phyloP scores from a whole-genome alignment of 2,329 filamentous ascomycete genomes.

The Blastomyces emzantsi region DNA sequence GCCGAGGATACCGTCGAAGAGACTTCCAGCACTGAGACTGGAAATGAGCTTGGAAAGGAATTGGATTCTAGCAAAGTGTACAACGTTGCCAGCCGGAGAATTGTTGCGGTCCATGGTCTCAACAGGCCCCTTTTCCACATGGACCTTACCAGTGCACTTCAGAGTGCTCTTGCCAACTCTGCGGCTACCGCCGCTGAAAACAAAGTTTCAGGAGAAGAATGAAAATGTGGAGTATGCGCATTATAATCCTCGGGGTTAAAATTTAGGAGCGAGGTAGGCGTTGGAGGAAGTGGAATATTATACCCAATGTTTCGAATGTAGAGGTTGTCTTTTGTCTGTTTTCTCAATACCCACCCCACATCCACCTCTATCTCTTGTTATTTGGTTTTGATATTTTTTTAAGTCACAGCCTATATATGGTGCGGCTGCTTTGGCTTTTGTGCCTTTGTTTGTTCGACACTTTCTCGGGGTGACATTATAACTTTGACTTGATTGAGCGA shows the following conservation, averaged over 20 bases:
- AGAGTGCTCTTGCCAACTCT: conserved; percentile 75
- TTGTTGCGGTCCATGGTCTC: conserved; percentile 70
- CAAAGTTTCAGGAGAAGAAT: neutral
- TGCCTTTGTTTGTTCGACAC: neutral
- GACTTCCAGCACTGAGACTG: conserved; percentile 23
- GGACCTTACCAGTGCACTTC: conserved; percentile 78
- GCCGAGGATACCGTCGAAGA: conserved; percentile 10
- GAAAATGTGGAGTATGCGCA: neutral
- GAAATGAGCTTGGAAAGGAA: conserved; percentile 38
- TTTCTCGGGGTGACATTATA: neutral
- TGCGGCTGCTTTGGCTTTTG: neutral
- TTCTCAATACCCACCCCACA: neutral
- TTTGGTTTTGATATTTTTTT: neutral
- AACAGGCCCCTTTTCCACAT: conserved; percentile 91
- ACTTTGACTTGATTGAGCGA: neutral
- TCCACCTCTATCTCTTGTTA: neutral
- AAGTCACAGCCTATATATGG: neutral
- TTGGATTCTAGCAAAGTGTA: conserved; percentile 43
- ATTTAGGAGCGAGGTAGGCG: neutral
- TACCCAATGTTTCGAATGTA: neutral
- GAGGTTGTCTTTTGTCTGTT: neutral
- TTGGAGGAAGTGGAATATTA: neutral
- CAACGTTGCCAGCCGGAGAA: conserved; percentile 26
- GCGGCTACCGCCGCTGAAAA: conserved; percentile 33
- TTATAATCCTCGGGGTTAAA: neutral